Conservation (phyloP, 2,329 filamentous ascomycete genomes). For the Colletotrichum brevisporum region DNA sequence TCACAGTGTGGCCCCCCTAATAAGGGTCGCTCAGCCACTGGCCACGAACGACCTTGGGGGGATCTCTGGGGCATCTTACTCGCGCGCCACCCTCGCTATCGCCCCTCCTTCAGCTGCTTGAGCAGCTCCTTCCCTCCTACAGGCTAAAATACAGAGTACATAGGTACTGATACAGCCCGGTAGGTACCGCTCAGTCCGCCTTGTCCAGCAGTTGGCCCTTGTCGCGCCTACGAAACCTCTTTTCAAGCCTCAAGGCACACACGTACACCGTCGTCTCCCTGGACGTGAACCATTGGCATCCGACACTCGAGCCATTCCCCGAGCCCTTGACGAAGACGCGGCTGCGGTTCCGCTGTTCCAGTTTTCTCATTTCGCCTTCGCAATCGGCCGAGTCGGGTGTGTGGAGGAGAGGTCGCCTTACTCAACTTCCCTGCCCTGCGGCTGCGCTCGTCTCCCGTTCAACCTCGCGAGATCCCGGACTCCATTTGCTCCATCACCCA, state of each 20-base stretch:
- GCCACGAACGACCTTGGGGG: neutral
- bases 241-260: conserved; percentile 14
- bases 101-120: neutral
- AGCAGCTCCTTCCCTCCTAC: too few relatives aligned
- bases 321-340: conserved; percentile 2
- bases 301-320: conserved; percentile 28
- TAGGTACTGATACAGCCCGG: too few relatives aligned
- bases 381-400: conserved; percentile 17
- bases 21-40: conserved; percentile 33
- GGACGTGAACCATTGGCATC: conserved; percentile 19
- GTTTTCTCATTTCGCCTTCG: neutral
- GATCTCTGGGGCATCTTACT: conserved; percentile 13
- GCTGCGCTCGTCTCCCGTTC: neutral
- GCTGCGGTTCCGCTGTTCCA: neutral
- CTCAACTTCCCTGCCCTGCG: conserved; percentile 16
- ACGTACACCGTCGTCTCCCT: neutral
- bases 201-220: conserved; percentile 37
- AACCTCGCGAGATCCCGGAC: neutral
- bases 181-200: conserved; percentile 18
- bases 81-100: conserved; percentile 3
- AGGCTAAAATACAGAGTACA: too few relatives aligned
- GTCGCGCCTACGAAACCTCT: conserved; percentile 3
- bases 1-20: too few relatives aligned
- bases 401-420: conserved; percentile 1
- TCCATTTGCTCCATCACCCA: neutral